These are phyloP conservation scores for Begonia masoniana DNA, from an alignment of 306 rosid genomes.

Conservation along the genomic window DNA sequence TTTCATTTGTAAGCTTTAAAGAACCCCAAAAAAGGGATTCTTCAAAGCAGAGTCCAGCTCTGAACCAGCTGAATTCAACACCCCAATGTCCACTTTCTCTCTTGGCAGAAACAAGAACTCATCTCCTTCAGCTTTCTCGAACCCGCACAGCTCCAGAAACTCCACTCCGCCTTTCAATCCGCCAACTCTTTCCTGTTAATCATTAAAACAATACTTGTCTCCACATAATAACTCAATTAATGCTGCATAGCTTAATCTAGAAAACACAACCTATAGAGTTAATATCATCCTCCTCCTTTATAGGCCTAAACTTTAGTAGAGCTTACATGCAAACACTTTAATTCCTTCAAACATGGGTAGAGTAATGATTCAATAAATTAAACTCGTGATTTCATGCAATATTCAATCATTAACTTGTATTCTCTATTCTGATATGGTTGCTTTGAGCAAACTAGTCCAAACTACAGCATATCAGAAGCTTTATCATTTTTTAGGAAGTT, in stretches of 20 bases:
- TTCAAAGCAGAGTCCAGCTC: slow-evolving; percentile 53
- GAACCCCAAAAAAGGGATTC: slow-evolving; percentile 80
- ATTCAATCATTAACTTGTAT: too few relatives aligned
- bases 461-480: too few relatives aligned
- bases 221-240: background rate
- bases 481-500: background rate
- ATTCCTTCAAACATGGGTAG: too few relatives aligned
- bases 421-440: too few relatives aligned
- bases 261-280: too few relatives aligned
- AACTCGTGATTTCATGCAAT: too few relatives aligned
- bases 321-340: too few relatives aligned
- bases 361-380: too few relatives aligned
- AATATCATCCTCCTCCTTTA: too few relatives aligned
- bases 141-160: slow-evolving; percentile 87
- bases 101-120: slow-evolving; percentile 54
- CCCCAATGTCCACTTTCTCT: slow-evolving; percentile 30
- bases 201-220: background rate
- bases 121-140: slow-evolving; percentile 36
- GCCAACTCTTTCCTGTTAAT: slow-evolving; percentile 75
- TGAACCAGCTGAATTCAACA: slow-evolving; percentile 45
- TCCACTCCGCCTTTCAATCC: slow-evolving; percentile 50
- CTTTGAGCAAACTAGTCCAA: too few relatives aligned
- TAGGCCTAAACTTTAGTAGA: too few relatives aligned
- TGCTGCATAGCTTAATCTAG: too few relatives aligned
- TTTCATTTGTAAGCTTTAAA: slow-evolving; percentile 13